These are phyloP conservation scores for Vachellia pachyceras DNA, from an alignment of 306 rosid species.

Conservation along the genomic window DNA sequence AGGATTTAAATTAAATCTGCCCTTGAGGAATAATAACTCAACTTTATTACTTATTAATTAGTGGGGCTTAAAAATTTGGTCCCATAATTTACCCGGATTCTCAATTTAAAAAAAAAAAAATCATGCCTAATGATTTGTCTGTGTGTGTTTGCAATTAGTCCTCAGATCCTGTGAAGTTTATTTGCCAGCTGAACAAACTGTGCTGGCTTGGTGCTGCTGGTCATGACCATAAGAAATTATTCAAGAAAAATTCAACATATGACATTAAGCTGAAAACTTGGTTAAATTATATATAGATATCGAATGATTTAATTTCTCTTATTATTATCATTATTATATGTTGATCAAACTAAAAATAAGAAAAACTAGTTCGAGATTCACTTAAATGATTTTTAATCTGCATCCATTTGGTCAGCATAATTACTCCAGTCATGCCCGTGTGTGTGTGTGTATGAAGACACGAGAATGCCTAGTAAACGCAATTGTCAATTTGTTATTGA, in stretches of 20 bases:
- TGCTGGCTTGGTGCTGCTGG: background rate
- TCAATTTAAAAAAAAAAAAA: no score
- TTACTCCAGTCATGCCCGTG: background rate
- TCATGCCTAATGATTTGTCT: no score
- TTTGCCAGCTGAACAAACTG: background rate
- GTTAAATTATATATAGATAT: background rate
- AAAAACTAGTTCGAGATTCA: background rate
- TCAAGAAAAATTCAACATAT: no score
- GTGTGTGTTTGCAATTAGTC: background rate
- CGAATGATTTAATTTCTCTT: background rate
- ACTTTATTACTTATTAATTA: no score
- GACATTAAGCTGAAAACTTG: background rate
- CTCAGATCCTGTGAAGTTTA: background rate
- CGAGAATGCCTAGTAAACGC: background rate
- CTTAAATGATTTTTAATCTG: background rate
- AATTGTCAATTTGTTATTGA: background rate
- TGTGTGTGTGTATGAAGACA: background rate
- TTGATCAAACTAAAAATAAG: background rate
- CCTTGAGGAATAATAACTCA: background rate
- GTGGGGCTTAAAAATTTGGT: no score
- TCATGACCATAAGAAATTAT: background rate
- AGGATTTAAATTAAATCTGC: background rate
- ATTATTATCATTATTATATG: background rate
- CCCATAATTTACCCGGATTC: background rate
- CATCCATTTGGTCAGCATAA: background rate